Conservation (phyloP, 352 stramenopile genomes). For the Elongisporangium prolatum region DNA sequence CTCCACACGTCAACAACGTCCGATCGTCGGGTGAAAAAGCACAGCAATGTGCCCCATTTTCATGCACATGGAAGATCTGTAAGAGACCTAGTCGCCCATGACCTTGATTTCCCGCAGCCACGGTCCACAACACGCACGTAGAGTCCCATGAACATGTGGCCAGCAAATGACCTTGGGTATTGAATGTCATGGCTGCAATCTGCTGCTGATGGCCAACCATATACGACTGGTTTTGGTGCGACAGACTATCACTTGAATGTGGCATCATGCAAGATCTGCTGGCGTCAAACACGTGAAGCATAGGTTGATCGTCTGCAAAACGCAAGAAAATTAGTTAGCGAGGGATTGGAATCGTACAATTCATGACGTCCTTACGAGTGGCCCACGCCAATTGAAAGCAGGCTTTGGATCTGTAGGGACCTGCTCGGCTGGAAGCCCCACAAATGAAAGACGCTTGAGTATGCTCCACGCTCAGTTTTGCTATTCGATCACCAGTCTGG, state of each 20-base stretch:
- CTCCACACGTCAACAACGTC: slow-evolving; percentile 34
- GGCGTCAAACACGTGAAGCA: slow-evolving; percentile 13
- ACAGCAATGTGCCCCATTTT: slow-evolving; percentile 22
- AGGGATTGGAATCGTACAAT: too few relatives aligned
- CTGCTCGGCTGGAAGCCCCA: too few relatives aligned
- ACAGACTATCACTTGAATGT: not conserved
- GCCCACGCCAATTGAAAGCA: slow-evolving; percentile 30
- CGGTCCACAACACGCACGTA: slow-evolving; percentile 50
- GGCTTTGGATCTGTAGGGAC: not conserved
- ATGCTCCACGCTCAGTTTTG: slow-evolving; percentile 19
- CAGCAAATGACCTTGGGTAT: slow-evolving; percentile 20
- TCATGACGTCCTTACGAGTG: slow-evolving; percentile 38
- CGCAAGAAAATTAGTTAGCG: not conserved
- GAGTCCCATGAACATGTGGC: slow-evolving; percentile 58
- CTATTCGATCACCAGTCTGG: slow-evolving; percentile 18
- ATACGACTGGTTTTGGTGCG: not conserved
- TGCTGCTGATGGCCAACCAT: slow-evolving; percentile 39
- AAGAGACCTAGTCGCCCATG: slow-evolving; percentile 17
- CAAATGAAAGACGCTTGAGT: slow-evolving; percentile 21
- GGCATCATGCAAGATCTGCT: not conserved
- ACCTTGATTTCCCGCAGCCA: slow-evolving; percentile 3
- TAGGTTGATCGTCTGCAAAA: slow-evolving; percentile 17
- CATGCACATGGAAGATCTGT: slow-evolving; percentile 35
- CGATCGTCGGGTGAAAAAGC: slow-evolving; percentile 35
- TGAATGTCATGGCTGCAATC: slow-evolving; percentile 45